These are phyloP conservation scores for Xylariaceae sp. DNA, from an alignment of 2,329 filamentous ascomycete genomes.

Conservation along the genomic window DNA sequence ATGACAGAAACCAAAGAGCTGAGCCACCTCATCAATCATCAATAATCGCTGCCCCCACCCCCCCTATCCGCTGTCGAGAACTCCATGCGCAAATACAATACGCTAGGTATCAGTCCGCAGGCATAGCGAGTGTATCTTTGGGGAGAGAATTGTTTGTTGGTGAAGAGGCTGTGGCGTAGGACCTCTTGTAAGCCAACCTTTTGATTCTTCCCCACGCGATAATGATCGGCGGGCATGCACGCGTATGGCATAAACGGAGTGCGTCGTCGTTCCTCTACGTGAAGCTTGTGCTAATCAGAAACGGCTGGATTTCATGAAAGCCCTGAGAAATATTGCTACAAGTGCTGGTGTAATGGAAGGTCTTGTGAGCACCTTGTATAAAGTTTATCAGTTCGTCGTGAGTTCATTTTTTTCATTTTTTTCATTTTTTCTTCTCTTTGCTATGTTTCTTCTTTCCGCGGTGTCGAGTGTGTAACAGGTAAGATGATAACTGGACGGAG, in stretches of 20 bases:
- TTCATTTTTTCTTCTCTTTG: background rate
- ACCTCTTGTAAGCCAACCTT: background rate
- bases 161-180: too few relatives aligned
- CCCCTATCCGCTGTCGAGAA: background rate
- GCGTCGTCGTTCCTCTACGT: background rate
- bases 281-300: background rate
- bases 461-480: background rate
- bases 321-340: conserved; percentile 3
- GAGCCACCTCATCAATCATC: background rate
- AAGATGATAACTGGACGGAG: background rate
- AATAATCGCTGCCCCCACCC: background rate
- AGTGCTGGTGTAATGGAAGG: background rate
- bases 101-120: too few relatives aligned
- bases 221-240: background rate
- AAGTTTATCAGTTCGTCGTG: background rate
- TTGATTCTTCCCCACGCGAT: background rate
- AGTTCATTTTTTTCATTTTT: background rate
- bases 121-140: too few relatives aligned
- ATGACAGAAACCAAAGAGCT: background rate
- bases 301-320: conserved; percentile 4
- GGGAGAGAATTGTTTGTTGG: too few relatives aligned
- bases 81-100: background rate
- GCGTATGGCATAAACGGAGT: background rate
- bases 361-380: too few relatives aligned
- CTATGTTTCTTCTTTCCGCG: conserved; percentile 1